These are phyloP conservation scores for Angophora floribunda DNA, from an alignment of 345 rosid genomes.

Conservation along the genomic window DNA sequence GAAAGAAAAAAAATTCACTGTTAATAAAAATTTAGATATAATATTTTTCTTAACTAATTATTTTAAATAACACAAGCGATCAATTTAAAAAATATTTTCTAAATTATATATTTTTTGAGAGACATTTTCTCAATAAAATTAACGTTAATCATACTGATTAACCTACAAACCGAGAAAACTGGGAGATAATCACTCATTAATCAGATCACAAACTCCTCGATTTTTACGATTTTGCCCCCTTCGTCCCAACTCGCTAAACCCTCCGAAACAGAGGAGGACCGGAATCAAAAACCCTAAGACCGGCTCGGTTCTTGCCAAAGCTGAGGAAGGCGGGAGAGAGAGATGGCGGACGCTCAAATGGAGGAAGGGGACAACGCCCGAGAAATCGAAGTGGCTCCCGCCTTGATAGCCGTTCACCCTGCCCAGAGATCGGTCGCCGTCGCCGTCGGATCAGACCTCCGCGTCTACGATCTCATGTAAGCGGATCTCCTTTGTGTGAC, in stretches of 20 bases:
- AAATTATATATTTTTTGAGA: background rate
- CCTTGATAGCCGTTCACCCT: conserved; percentile 66
- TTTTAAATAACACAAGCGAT: background rate
- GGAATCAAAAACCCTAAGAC: background rate
- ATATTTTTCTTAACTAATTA: background rate
- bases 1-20: too few species aligned
- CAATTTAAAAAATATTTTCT: too few species aligned
- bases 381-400: conserved; percentile 71
- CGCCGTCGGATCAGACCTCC: conserved; percentile 81
- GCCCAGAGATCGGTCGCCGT: conserved; percentile 58
- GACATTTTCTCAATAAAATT: background rate
- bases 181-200: background rate
- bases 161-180: background rate
- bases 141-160: background rate
- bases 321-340: background rate
- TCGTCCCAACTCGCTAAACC: background rate
- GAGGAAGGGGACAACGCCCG: conserved; percentile 45
- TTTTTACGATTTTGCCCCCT: background rate
- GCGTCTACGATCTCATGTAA: conserved; percentile 67
- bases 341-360: conserved; percentile 39
- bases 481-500: background rate
- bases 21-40: background rate
- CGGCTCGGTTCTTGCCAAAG: background rate
- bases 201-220: background rate
- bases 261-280: background rate